Percentiles rank a stretch among this genome's conserved stretches.
phyloP scores from a whole-genome alignment of 2,329 filamentous ascomycete species.

The Colletotrichum cereale region DNA sequence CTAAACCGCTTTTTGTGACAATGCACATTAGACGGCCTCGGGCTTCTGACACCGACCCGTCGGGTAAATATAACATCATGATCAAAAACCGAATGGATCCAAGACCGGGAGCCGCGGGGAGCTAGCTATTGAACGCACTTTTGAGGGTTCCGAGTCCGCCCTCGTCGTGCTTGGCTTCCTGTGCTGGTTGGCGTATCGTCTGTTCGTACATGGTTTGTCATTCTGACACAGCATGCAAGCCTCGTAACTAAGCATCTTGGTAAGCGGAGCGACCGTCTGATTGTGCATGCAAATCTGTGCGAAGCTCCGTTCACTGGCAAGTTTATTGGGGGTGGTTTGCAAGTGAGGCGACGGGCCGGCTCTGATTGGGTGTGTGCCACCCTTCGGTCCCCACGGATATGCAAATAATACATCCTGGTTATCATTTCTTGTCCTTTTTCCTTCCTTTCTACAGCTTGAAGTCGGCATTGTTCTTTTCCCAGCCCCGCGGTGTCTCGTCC shows the following conservation, averaged over 20 bases:
- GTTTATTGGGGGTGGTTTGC: conserved; percentile 17
- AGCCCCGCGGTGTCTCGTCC: conserved; percentile 68
- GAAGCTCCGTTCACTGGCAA: conserved; percentile 25
- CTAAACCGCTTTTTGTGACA: no score
- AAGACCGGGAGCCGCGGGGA: conserved; percentile 15
- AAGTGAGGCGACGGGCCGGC: background rate
- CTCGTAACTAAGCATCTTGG: conserved; percentile 39
- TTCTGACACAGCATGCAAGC: conserved; percentile 33
- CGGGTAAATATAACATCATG: background rate
- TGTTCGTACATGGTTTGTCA: conserved; percentile 38
- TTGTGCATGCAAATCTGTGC: conserved; percentile 11
- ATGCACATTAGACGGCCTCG: no score
- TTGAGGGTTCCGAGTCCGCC: background rate
- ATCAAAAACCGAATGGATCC: no score
- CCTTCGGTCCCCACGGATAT: conserved; percentile 17
- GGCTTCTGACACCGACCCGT: background rate
- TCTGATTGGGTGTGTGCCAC: conserved; percentile 16
- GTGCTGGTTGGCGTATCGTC: conserved; percentile 20
- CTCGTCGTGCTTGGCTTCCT: conserved; percentile 13
- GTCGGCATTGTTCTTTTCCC: conserved; percentile 79
- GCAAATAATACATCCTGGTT: background rate
- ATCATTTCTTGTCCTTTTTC: background rate
- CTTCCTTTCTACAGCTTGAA: conserved; percentile 75
- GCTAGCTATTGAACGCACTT: background rate
- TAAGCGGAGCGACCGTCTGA: conserved; percentile 17